Evolutionary conservation across 31 red algal species (phyloP).

Genomic region (Porphyra umbilicalis): DNA sequence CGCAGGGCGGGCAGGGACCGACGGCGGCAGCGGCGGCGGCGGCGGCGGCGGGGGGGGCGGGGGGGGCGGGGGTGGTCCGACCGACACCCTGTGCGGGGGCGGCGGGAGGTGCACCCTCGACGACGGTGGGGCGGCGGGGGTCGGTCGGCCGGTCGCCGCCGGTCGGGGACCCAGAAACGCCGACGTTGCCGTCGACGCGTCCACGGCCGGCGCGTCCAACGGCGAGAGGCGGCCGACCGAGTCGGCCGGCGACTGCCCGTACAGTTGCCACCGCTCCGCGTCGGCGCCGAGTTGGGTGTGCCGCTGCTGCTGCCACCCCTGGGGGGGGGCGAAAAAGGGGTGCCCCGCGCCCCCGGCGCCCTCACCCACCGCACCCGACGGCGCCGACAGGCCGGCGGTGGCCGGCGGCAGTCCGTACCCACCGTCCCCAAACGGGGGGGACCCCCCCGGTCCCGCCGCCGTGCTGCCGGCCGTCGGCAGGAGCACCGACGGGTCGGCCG

Average conservation of each 20-base stretch:
- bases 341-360: background rate
- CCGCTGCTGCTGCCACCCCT: background rate
- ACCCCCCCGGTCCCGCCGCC: background rate
- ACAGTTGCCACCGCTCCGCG: background rate
- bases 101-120: too few relatives aligned
- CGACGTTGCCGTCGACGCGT: background rate
- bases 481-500: too few relatives aligned
- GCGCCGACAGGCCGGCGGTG: background rate
- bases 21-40: background rate
- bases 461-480: background rate
- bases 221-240: too few relatives aligned
- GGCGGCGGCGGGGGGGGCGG: background rate
- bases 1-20: background rate
- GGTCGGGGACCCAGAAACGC: background rate
- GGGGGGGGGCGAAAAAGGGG: background rate
- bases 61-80: background rate
- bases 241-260: background rate
- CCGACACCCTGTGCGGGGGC: too few relatives aligned
- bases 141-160: background rate
- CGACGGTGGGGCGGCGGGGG: background rate
- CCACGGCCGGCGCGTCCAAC: background rate
- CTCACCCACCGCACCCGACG: background rate
- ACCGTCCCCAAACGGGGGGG: background rate
- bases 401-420: background rate
- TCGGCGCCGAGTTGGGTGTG: background rate